phyloP scores from a whole-genome alignment of 371 early-diverging fungal species.

The Mucor lusitanicus region DNA sequence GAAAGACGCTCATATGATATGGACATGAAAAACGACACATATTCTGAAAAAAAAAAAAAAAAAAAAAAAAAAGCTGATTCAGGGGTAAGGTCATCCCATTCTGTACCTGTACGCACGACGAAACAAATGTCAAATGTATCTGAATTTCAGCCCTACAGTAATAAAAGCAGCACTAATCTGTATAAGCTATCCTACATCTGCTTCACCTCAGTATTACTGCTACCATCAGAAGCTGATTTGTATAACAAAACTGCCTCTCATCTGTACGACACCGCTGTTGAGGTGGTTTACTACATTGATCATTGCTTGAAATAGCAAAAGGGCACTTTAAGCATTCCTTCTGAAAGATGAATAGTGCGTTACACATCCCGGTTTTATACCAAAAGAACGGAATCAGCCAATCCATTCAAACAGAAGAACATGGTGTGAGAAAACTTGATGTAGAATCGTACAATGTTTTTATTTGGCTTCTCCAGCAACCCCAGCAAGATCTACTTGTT shows the following conservation, averaged over 20 bases:
- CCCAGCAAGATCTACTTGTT: not conserved
- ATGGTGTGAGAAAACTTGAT: not conserved
- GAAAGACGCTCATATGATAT: not conserved
- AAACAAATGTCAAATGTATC: not conserved
- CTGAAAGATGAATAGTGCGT: not conserved
- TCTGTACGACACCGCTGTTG: not conserved
- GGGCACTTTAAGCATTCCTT: not conserved
- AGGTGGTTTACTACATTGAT: not conserved
- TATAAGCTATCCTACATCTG: too few relatives aligned
- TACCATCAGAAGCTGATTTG: not conserved
- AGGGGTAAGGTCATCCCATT: not conserved
- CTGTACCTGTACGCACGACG: not conserved
- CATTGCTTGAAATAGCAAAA: not conserved
- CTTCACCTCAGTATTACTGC: too few relatives aligned
- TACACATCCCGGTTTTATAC: not conserved
- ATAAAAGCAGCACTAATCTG: not conserved
- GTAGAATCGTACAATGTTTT: not conserved
- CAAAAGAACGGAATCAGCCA: not conserved
- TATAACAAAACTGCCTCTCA: not conserved
- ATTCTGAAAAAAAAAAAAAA: too few relatives aligned
- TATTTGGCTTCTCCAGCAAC: not conserved
- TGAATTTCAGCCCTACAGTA: not conserved
- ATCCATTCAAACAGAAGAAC: not conserved
- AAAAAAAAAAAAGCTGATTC: not conserved
- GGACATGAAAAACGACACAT: not conserved